A percentile compares a stretch with the other conserved stretches of the same genome.
phyloP scores from a whole-genome alignment of 129 eudicot genomes.

The Centrapalus pauciflorus region DNA sequence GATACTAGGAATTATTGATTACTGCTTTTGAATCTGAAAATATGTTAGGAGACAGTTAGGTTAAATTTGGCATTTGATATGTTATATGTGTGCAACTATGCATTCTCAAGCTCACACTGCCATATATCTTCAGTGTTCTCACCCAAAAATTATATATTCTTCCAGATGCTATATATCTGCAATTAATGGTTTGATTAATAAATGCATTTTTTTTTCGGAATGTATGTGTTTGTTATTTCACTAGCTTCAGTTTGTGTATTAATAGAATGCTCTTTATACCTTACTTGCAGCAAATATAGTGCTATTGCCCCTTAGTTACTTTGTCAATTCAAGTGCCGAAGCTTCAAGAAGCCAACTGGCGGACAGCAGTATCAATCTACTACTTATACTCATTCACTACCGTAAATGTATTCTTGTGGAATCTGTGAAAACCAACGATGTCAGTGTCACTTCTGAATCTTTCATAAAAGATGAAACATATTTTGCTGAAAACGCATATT shows the following conservation, averaged over 20 bases:
- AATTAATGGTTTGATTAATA: slow-evolving; percentile 4
- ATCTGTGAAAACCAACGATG: slow-evolving; percentile 38
- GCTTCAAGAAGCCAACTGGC: slow-evolving; percentile 73
- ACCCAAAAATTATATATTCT: neutral
- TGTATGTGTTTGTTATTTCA: neutral
- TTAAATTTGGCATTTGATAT: neutral
- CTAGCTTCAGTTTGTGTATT: slow-evolving; percentile 35
- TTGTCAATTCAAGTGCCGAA: slow-evolving; percentile 53
- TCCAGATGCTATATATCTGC: neutral
- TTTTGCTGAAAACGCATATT: slow-evolving; percentile 70
- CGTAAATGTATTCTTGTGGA: slow-evolving; percentile 65
- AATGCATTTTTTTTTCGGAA: neutral
- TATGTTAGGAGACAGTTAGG: neutral
- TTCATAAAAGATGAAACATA: slow-evolving; percentile 54
- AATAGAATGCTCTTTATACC: neutral
- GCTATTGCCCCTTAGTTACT: slow-evolving; percentile 64
- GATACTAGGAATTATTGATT: neutral
- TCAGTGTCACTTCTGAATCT: slow-evolving; percentile 52
- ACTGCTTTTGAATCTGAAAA: neutral
- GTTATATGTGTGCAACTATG: neutral
- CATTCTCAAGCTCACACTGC: neutral
- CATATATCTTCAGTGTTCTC: no score
- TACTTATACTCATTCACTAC: slow-evolving; percentile 73
- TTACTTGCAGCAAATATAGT: slow-evolving; percentile 78
- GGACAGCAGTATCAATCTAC: slow-evolving; percentile 69